Percentiles rank a stretch among this genome's conserved stretches.
Evolutionary conservation across 345 rosid genomes (phyloP).

Genomic region (Melaleuca quinquenervia): DNA sequence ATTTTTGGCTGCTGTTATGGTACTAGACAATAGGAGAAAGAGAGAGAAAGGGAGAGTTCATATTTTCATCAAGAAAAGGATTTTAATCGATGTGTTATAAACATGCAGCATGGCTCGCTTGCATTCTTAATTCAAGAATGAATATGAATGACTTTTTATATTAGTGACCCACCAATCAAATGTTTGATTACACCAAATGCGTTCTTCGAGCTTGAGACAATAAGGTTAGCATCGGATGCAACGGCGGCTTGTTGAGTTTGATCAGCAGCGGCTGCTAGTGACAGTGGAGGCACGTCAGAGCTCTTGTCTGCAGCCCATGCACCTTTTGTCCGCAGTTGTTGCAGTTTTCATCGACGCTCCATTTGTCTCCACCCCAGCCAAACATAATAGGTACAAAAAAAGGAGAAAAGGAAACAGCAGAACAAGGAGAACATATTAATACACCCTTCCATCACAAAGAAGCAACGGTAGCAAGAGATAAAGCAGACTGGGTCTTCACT

Average conservation of each 20-base stretch:
- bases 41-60: not conserved
- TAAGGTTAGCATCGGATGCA: not conserved
- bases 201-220: not conserved
- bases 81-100: not conserved
- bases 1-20: not conserved
- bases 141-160: not conserved
- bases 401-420: not conserved
- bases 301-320: not conserved
- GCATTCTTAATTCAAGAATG: not conserved
- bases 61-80: not conserved
- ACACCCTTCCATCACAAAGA: not conserved
- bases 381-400: not conserved
- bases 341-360: not conserved
- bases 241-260: not conserved
- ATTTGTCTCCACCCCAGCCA: not conserved
- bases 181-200: not conserved
- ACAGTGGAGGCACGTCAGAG: not conserved
- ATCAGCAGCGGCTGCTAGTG: not conserved
- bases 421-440: not conserved
- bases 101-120: not conserved
- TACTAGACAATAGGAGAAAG: not conserved
- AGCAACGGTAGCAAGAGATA: not conserved
- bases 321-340: not conserved
- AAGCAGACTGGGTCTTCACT: not conserved
- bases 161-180: not conserved